phyloP scores from a whole-genome alignment of 768 basidiomycete species.

The Goffeauzyma gilvescens region DNA sequence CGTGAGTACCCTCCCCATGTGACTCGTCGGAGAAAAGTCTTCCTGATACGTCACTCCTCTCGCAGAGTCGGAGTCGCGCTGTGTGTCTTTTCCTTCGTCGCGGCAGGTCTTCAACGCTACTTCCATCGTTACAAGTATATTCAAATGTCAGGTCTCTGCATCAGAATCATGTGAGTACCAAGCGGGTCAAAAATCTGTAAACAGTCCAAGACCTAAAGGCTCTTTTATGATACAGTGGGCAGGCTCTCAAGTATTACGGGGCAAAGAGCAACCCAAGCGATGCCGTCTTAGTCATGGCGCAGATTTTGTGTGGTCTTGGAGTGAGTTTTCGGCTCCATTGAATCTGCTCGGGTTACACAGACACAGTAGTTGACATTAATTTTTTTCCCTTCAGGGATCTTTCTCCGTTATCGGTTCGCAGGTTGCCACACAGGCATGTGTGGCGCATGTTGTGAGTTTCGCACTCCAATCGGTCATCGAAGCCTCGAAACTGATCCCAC shows the following conservation, averaged over 20 bases:
- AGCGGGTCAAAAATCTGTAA: neutral
- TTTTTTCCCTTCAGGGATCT: constrained; percentile 8
- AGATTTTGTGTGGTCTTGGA: constrained; percentile 23
- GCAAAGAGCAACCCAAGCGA: constrained; percentile 13
- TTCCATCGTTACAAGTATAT: constrained; percentile 31
- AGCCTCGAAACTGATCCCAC: neutral
- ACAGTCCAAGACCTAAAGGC: neutral
- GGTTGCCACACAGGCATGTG: constrained; percentile 31
- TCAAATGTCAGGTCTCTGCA: constrained; percentile 20
- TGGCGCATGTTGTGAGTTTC: no score
- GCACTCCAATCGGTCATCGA: no score
- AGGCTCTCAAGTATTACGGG: constrained; percentile 16
- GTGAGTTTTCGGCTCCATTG: neutral
- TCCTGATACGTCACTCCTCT: no score
- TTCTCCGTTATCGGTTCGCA: constrained; percentile 29
- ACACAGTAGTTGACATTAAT: neutral
- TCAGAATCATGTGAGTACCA: constrained; percentile 18
- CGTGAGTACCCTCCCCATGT: no score
- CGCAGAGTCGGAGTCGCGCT: constrained; percentile 13
- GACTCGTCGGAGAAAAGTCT: no score
- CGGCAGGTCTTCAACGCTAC: constrained; percentile 22
- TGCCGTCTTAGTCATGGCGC: constrained; percentile 25
- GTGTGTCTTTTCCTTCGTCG: constrained; percentile 27
- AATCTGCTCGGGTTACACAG: neutral
- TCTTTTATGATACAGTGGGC: constrained; percentile 10